Base-by-base conservation (phyloP, 2,329 filamentous ascomycete genomes). In the Penicillium sp. region DNA sequence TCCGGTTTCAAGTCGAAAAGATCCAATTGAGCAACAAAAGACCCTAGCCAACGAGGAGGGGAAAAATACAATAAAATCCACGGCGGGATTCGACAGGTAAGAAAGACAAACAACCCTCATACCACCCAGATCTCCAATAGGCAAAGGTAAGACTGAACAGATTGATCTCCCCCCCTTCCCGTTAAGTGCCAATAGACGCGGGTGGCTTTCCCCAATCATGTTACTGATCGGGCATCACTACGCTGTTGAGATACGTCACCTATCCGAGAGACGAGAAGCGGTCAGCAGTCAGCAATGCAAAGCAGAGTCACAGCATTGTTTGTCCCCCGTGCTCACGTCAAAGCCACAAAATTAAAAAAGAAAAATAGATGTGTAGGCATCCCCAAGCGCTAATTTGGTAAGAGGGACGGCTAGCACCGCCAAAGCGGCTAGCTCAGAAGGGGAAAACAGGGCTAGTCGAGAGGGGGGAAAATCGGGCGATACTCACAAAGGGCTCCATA, bases 401-500 rank as follows among this genome's bases (percentile, higher is more conserved):
- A 55, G 58, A 47, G 42, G 57, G 51, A 55, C 39, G 51, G 48
- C 36, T 43, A 54, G 47, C 49, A 50, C 53, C 36, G 53, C 43
- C 48, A 27, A 61, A 60, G 58, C 57, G 58, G 54, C 57, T 62
- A 61, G 61, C 61, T 64, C 54, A 61, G 56, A 61, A 63, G 47
- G 57, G 47, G 57, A 59, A 63, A 65, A 45, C 38, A 43, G 56
- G 16, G 43, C 61, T 64, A 64, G 57, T 59, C 55, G 49, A 55
- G 53, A 56, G 56, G 59, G 61, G 61, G 57, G 66, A 56, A 55
- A 58, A 59, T 57, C 55, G 57, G 58, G 57, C 55, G 55, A 52
- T 46, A 56, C 90, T 88, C 77, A 95, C 91, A 77, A 93, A 96
- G 40, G 87, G 87, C 58, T 86, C 85, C 82, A 96, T 83, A 48